Conservation (phyloP, 805 yeast genomes). For the Ogataea trehaloabstinens region DNA sequence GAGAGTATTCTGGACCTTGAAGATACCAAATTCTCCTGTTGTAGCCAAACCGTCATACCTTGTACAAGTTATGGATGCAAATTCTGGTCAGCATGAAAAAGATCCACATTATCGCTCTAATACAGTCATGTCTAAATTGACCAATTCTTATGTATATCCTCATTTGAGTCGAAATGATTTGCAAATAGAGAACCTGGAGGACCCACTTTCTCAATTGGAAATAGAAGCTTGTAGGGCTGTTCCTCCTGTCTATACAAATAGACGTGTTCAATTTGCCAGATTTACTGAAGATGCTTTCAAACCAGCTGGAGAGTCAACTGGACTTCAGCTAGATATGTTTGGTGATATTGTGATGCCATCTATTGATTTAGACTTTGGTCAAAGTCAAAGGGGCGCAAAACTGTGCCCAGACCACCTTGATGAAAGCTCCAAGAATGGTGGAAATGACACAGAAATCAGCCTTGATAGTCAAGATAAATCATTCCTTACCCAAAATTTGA, state of each 20-base stretch:
- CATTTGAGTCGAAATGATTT: constrained; percentile 11
- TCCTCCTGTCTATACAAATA: constrained; percentile 24
- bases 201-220: constrained; percentile 50
- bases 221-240: constrained; percentile 50
- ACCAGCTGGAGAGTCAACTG: background rate
- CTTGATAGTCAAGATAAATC: background rate
- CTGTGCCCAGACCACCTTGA: constrained; percentile 6
- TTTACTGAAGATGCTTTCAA: constrained; percentile 4
- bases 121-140: background rate
- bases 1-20: constrained; percentile 19
- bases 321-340: constrained; percentile 12
- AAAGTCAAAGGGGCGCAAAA: constrained; percentile 18
- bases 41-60: background rate
- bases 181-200: constrained; percentile 13
- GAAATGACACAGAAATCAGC: background rate
- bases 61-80: background rate
- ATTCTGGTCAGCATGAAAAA: background rate
- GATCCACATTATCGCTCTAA: background rate
- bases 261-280: constrained; percentile 23
- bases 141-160: background rate
- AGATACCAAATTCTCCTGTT: constrained; percentile 4
- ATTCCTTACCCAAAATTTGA: background rate
- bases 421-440: background rate
- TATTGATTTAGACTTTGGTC: constrained; percentile 17
- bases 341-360: constrained; percentile 12